Evolutionary conservation across 1,284 basidiomycete genomes (phyloP).

Genomic region (Fomitopsis schrenkii): DNA sequence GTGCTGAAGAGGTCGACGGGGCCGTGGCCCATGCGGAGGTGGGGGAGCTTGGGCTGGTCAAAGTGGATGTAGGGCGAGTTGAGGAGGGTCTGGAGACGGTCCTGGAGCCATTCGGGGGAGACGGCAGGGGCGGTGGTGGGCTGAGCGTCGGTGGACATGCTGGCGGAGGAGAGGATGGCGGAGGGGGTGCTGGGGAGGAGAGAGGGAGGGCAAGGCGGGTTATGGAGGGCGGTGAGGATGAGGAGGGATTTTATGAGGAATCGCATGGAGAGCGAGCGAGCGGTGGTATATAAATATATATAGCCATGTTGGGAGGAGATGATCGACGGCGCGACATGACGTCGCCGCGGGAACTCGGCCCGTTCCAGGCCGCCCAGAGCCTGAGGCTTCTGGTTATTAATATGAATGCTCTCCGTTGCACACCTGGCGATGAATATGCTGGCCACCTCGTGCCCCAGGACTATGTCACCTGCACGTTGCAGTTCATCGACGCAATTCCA

Average conservation of each 20-base stretch:
- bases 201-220: not conserved
- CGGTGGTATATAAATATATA: constrained; percentile 6
- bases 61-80: constrained; percentile 29
- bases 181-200: not conserved
- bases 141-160: constrained; percentile 9
- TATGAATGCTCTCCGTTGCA: no score
- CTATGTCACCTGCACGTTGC: no score
- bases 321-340: no score
- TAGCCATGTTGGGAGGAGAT: no score
- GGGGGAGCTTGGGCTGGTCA: constrained; percentile 13
- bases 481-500: no score
- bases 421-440: no score
- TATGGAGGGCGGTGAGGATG: not conserved
- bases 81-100: constrained; percentile 23
- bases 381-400: no score
- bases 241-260: not conserved
- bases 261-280: not conserved
- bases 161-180: not conserved
- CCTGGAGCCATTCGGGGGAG: constrained; percentile 23
- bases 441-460: no score
- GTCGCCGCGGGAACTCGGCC: no score
- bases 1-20: constrained; percentile 31
- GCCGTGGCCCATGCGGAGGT: constrained; percentile 24
- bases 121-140: constrained; percentile 4
- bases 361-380: no score